Evolutionary conservation across 768 basidiomycete genomes (phyloP).

Genomic region (Boletales sp.): DNA sequence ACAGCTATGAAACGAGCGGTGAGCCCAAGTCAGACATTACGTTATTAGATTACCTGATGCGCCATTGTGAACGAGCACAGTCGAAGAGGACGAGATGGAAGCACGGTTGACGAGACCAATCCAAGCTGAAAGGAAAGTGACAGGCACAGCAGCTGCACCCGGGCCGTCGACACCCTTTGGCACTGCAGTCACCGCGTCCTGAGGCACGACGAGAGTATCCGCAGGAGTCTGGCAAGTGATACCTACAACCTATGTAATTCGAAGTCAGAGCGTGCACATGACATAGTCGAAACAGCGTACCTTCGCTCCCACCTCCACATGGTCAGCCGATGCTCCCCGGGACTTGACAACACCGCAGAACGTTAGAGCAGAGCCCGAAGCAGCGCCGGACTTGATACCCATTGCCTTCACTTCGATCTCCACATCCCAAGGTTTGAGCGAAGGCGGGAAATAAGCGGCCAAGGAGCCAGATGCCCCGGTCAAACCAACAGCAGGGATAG

Average conservation of each 20-base stretch:
- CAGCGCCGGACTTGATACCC: constrained; percentile 4
- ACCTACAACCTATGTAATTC: constrained; percentile 12
- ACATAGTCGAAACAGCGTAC: not conserved
- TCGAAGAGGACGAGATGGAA: constrained; percentile 18
- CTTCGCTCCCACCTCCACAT: constrained; percentile 5
- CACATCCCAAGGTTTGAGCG: constrained; percentile 14
- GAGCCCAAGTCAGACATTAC: not conserved
- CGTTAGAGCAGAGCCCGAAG: constrained; percentile 9
- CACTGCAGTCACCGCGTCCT: constrained; percentile 9
- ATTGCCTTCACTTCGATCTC: constrained; percentile 17
- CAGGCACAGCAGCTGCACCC: constrained; percentile 22
- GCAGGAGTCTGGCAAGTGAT: constrained; percentile 14
- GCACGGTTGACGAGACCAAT: constrained; percentile 21
- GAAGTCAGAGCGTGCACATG: constrained; percentile 1
- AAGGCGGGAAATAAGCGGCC: constrained; percentile 19
- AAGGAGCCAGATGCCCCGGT: constrained; percentile 8
- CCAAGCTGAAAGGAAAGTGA: constrained; percentile 25
- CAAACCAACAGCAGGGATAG: constrained; percentile 13
- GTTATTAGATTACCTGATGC: constrained; percentile 16
- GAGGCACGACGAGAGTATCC: constrained; percentile 14
- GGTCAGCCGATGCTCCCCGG: constrained; percentile 5
- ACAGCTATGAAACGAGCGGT: constrained; percentile 9
- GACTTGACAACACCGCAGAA: constrained; percentile 21
- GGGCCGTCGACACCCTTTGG: constrained; percentile 9
- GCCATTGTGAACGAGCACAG: constrained; percentile 25